phyloP scores from a whole-genome alignment of 2,329 filamentous ascomycete species.

The Reticulascus tulasneorum region DNA sequence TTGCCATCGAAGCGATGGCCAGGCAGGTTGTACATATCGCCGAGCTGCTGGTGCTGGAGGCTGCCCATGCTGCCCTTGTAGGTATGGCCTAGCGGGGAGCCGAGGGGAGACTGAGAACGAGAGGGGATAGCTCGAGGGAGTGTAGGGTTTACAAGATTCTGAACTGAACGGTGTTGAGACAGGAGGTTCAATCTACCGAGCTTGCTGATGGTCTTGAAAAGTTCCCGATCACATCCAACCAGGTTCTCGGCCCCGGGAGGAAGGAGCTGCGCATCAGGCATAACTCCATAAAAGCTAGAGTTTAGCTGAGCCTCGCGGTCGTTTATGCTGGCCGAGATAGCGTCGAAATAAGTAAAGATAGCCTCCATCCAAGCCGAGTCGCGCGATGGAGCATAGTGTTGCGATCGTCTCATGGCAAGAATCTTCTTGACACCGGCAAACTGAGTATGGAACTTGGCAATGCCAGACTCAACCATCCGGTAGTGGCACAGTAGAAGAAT shows the following conservation, averaged over 20 bases:
- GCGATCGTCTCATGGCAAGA: slow-evolving; percentile 65
- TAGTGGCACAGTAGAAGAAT: slow-evolving; percentile 87
- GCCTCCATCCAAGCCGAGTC: slow-evolving; percentile 88
- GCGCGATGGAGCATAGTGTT: slow-evolving; percentile 48
- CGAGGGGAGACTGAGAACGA: slow-evolving; percentile 34
- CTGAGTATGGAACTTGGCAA: slow-evolving; percentile 90
- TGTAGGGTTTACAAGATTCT: slow-evolving; percentile 23
- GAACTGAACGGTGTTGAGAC: slow-evolving; percentile 62
- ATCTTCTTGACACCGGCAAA: slow-evolving; percentile 92
- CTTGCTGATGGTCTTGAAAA: slow-evolving; percentile 83
- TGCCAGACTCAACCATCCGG: slow-evolving; percentile 87
- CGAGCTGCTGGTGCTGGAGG: slow-evolving; percentile 21
- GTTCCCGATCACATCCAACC: slow-evolving; percentile 77
- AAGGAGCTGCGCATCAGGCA: slow-evolving; percentile 44
- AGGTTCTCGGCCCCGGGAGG: slow-evolving; percentile 73
- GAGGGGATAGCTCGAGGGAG: slow-evolving; percentile 18
- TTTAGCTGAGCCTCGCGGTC: slow-evolving; percentile 82
- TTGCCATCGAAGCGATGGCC: slow-evolving; percentile 63
- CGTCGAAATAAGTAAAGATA: slow-evolving; percentile 92
- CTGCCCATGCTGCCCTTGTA: slow-evolving; percentile 32
- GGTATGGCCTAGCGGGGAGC: slow-evolving; percentile 36
- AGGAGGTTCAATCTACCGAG: slow-evolving; percentile 82
- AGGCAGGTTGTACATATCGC: slow-evolving; percentile 34
- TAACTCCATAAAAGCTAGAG: slow-evolving; percentile 57
- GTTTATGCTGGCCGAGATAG: slow-evolving; percentile 87